Evolutionary conservation across 2,329 filamentous ascomycete genomes (phyloP), one percentile per base, ranked within the genome.

Genomic region (Hymenoscyphus albidus): DNA sequence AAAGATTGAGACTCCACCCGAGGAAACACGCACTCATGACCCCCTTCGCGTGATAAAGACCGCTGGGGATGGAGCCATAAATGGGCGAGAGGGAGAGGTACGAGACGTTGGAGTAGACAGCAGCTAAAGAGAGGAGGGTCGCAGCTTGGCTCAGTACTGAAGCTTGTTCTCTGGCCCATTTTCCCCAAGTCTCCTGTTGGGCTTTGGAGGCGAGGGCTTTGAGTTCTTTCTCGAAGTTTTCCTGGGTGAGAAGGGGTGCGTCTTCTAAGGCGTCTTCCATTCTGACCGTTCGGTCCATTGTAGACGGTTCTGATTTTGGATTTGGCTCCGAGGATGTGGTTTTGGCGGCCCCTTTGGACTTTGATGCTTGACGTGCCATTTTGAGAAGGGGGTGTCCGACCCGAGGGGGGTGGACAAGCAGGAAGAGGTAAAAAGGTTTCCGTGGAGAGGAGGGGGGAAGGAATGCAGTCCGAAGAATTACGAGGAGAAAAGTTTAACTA

Each of bases 61-160:
- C 83, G 0, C 92, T 82, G 1, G 94, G 91, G 44, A 96, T 91
- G 16, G 88, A 87, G 61, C 95, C 95, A 77, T 96, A 98, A 12
- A 96, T 90, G 1, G 95, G 95, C 22, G 92, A 91, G 40, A 98
- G 81, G 48, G 85, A 88, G 67, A 93, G 81, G 74, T 92, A 86
- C 0, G 91, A 94, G 64, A 89, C 84, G 67, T 88, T 86, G 58
- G 89, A 88, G 66, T 84, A 87, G 54, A 88, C 74, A 56, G 88
- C 90, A 10, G 85, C 82, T 57, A 90, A 79, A 32, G 80, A 70
- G 67, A 88, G 78, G 16, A 88, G 73, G n/a, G 76, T 72, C 22
- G 73, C 69, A 1, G 79, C 76, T 67, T 78, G 78, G 13, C 70
- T 58, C n/a, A 75, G 58, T 48, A 75, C 64, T 62, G 61, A 68